Conservation (phyloP, 2,329 filamentous ascomycete genomes). For the Epichloe glyceriae region DNA sequence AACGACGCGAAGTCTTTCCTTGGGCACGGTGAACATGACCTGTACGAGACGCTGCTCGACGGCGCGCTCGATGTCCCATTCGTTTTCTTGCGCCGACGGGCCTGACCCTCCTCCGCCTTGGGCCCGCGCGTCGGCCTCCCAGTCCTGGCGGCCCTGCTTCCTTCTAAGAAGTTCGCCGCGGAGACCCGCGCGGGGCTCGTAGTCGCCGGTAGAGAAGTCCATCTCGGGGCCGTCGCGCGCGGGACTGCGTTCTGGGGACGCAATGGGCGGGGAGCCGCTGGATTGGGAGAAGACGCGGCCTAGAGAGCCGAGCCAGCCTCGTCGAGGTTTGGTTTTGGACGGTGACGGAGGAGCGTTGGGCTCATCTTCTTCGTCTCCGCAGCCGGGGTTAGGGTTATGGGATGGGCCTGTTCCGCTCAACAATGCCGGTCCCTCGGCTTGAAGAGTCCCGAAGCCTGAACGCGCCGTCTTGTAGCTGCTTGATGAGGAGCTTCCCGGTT, state of each 20-base stretch:
- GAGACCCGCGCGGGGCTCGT: slow-evolving; percentile 30
- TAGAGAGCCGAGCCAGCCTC: slow-evolving; percentile 58
- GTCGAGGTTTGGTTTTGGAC: slow-evolving; percentile 41
- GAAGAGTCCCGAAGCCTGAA: slow-evolving; percentile 37
- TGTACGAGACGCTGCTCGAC: slow-evolving; percentile 61
- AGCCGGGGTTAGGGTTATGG: slow-evolving; percentile 9
- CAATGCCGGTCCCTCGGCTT: slow-evolving; percentile 38
- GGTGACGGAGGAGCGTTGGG: slow-evolving; percentile 35
- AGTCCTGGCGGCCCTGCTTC: slow-evolving; percentile 43
- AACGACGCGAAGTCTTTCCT: slow-evolving; percentile 75
- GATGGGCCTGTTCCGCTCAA: slow-evolving; percentile 16
- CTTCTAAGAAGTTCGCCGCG: slow-evolving; percentile 37
- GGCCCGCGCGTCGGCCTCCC: slow-evolving; percentile 26
- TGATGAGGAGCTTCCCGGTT: slow-evolving; percentile 27
- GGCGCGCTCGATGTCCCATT: slow-evolving; percentile 67
- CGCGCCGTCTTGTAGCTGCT: slow-evolving; percentile 41
- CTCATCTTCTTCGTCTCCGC: slow-evolving; percentile 24
- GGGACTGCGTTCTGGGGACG: slow-evolving; percentile 12
- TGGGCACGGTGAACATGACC: slow-evolving; percentile 88
- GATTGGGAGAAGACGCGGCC: slow-evolving; percentile 46
- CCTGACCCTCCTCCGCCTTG: slow-evolving; percentile 17
- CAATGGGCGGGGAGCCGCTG: slow-evolving; percentile 8
- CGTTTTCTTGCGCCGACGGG: slow-evolving; percentile 38
- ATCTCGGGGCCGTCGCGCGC: slow-evolving; percentile 17
- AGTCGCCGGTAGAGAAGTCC: slow-evolving; percentile 24